Conservation (phyloP, 805 yeast species). For the Myxozyma vanderwaltii region DNA sequence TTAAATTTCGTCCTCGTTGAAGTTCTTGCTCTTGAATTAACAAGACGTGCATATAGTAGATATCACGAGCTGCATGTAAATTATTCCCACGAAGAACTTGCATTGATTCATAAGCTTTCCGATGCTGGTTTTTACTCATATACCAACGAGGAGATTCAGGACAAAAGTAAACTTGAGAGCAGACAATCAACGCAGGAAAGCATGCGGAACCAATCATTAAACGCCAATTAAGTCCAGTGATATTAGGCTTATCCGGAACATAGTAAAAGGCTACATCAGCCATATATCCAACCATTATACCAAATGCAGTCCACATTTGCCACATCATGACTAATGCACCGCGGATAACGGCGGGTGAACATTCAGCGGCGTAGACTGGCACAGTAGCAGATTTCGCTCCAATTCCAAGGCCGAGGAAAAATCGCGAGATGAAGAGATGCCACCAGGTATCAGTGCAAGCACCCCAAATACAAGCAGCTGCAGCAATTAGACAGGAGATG, state of each 20-base stretch:
- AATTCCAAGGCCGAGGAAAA: conserved; percentile 63
- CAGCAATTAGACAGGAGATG: conserved; percentile 58
- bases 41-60: conserved; percentile 59
- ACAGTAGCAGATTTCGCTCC: conserved; percentile 70
- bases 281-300: conserved; percentile 68
- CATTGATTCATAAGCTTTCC: conserved; percentile 56
- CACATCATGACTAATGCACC: conserved; percentile 71
- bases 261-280: conserved; percentile 60
- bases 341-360: conserved; percentile 58
- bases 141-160: conserved; percentile 77
- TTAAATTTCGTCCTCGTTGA: conserved; percentile 44
- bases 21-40: conserved; percentile 48
- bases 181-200: conserved; percentile 59
- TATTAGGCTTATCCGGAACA: conserved; percentile 39
- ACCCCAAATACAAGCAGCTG: conserved; percentile 63
- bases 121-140: conserved; percentile 54
- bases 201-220: conserved; percentile 66
- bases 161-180: conserved; percentile 55
- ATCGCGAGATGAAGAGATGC: conserved; percentile 61
- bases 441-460: conserved; percentile 63
- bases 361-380: conserved; percentile 67
- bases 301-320: conserved; percentile 77
- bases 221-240: conserved; percentile 52
- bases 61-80: conserved; percentile 65
- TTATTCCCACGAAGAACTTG: conserved; percentile 49